Evolutionary conservation across 495 filamentous ascomycete genomes (phyloP).

Genomic region (Neurospora pannonica): DNA sequence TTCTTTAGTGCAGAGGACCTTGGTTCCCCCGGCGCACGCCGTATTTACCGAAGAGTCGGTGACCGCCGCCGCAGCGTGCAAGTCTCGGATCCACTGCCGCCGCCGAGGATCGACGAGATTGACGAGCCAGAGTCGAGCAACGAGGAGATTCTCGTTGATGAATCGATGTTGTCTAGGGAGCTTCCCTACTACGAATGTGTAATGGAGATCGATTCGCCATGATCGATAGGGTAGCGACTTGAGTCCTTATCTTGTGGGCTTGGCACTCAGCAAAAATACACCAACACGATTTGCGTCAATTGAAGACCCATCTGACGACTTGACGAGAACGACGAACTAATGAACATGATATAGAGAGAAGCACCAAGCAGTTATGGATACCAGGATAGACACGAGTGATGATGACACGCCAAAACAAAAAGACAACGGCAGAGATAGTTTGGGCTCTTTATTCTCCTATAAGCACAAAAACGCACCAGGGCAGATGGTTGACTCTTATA

Average conservation of each 20-base stretch:
- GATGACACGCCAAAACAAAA: not conserved
- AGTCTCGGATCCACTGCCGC: constrained; percentile 34
- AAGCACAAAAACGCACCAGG: not conserved
- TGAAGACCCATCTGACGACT: not conserved
- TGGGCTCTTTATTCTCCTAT: not conserved
- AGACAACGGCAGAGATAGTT: not conserved
- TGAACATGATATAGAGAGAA: not conserved
- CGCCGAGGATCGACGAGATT: constrained; percentile 42
- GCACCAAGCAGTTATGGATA: not conserved
- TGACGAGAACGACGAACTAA: not conserved
- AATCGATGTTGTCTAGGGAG: constrained; percentile 31
- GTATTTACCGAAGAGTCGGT: constrained; percentile 34
- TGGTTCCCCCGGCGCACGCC: constrained; percentile 31
- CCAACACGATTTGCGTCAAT: not conserved
- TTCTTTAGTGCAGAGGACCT: constrained; percentile 30
- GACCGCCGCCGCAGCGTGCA: constrained; percentile 37
- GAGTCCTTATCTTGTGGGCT: not conserved
- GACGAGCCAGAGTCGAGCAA: constrained; percentile 42
- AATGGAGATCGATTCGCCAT: constrained; percentile 39
- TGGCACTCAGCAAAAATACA: not conserved
- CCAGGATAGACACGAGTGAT: not conserved
- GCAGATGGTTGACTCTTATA: not conserved
- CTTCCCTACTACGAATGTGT: constrained; percentile 38
- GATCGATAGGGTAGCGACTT: not conserved
- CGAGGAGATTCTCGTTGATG: constrained; percentile 36